Evolutionary conservation across 345 rosid genomes (phyloP).

Genomic region (Populus nigra): DNA sequence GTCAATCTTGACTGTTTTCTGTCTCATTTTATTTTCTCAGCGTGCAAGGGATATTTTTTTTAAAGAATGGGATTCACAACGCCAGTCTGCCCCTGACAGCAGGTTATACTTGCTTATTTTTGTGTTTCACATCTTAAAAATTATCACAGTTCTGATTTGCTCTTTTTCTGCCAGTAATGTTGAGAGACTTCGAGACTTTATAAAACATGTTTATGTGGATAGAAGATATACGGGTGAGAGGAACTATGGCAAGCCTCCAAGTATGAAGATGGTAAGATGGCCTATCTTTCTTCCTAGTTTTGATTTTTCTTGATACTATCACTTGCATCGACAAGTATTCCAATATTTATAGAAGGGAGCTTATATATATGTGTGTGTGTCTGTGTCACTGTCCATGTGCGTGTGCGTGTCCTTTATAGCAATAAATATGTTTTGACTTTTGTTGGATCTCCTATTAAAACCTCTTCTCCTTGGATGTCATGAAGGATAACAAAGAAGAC

Average conservation of each 20-base stretch:
- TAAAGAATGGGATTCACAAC: conserved; percentile 86
- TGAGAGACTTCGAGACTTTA: conserved; percentile 75
- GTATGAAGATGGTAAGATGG: conserved; percentile 56
- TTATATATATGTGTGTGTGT: not conserved
- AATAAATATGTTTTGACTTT: not conserved
- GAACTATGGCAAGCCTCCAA: conserved; percentile 76
- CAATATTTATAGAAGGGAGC: not conserved
- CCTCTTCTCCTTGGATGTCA: conserved; percentile 8
- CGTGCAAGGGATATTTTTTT: conserved; percentile 78
- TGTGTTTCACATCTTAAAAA: conserved; percentile 1
- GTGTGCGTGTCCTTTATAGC: not conserved
- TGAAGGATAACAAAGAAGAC: conserved; percentile 78
- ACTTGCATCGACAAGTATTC: not conserved
- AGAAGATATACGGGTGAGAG: conserved; percentile 72
- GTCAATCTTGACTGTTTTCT: not conserved
- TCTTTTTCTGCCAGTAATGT: conserved; percentile 57
- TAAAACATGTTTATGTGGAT: conserved; percentile 88
- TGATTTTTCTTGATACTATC: conserved; percentile 6
- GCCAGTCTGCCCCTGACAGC: conserved; percentile 68
- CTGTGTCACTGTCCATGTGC: too few species aligned
- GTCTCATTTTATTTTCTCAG: conserved; percentile 34
- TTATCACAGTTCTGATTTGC: conserved; percentile 25
- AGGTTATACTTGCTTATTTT: conserved; percentile 43
- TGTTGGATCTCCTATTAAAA: not conserved
- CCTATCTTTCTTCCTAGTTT: not conserved